Base-by-base conservation (phyloP, 2,329 filamentous ascomycete species). In the Ilyonectria mors-panacis region DNA sequence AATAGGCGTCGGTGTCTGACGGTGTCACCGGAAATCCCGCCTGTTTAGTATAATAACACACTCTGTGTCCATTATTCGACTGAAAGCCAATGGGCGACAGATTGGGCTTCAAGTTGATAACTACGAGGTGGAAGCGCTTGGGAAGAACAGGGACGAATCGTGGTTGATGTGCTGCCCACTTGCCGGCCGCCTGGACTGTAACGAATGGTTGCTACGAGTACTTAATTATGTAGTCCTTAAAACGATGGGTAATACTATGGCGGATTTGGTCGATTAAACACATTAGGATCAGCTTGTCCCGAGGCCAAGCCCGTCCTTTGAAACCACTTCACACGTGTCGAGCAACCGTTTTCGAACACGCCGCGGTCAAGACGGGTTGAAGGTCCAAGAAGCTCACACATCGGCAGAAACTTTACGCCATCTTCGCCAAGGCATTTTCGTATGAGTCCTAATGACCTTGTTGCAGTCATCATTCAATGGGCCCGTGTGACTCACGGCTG, bases 401-500 rank as follows among this genome's bases (percentile, higher is more conserved):
- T 33, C 30, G 30, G 10, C 8, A 9, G 30, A 26, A 6, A 33
- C 30, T 2, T 12, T 33, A 33, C 30, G 10, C 30, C 30, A 33
- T 33, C 8, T 33, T 33, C 19, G 15, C 28, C 6, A 50, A 33
- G 48, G 6, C 17, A 3, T 51, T 51, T n/a, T 51, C 9, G 15
- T 51, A 10, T 30, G 12, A 28, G 47, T n/a, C 26, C 15, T 13
- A 33, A 30, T 15, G 8, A 28, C 26, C 8, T 47, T 12, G 44
- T 21, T 12, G 19, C 21, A 23, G 19, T 47, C 44, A 47, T 33
- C 28, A 58, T 47, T 28, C 17, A 21, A n/a, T 47, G 21, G 50
- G 39, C 10, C 9, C 7, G 35, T 61, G 30, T 66, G 63, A 66
- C 51, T 66, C 63, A 66, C 59, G 42, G 53, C 45, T 39, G 15